phyloP scores from a whole-genome alignment of 78 protist species.

The slime mould (Dictyostelium discoideum) region dicty_2.7 NC_007090.3:2344501-2345000 shows the following conservation, averaged over 20 bases:
- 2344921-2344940: not conserved
- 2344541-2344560: conserved; percentile 22
- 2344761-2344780: not conserved
- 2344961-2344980: not conserved
- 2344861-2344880: not conserved
- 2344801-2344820: not conserved
- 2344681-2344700: not conserved
- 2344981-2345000: not conserved
- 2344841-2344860: not conserved
- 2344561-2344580: conserved; percentile 22
- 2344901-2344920: not conserved
- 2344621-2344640: conserved; percentile 3
- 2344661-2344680: not conserved
- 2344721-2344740: not conserved
- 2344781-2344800: not conserved
- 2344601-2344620: not conserved
- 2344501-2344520: conserved; percentile 62
- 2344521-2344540: conserved; percentile 81
- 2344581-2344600: not conserved
- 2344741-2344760: not conserved
- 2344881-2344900: not conserved
- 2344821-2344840: conserved; percentile 6
- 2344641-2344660: not conserved
- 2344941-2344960: not conserved
- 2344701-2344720: not conserved